A percentile compares a stretch with the other conserved stretches of the same genome.
Evolutionary conservation across 495 filamentous ascomycete genomes (phyloP).

Genomic region (Aspergillus ostianus): DNA sequence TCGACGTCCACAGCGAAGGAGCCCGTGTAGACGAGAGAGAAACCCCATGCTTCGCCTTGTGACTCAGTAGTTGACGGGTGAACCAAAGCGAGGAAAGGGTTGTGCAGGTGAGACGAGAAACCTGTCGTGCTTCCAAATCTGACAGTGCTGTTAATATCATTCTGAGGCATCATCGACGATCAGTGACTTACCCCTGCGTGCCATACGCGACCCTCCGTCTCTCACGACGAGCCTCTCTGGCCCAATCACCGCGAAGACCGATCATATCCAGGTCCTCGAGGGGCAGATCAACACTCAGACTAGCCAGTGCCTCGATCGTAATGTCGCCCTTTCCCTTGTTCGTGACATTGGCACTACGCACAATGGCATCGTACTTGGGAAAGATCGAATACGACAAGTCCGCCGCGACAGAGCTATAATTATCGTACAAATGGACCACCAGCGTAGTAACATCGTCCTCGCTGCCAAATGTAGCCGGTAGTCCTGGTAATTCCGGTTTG

Average conservation of each 20-base stretch:
- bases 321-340: constrained; percentile 48
- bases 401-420: constrained; percentile 46
- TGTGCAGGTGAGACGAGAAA: constrained; percentile 54
- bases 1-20: constrained; percentile 52
- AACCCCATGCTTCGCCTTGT: constrained; percentile 52
- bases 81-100: constrained; percentile 52
- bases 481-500: constrained; percentile 44
- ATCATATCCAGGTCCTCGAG: constrained; percentile 55
- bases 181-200: constrained; percentile 26
- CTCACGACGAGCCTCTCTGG: constrained; percentile 44
- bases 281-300: constrained; percentile 52
- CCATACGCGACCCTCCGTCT: constrained; percentile 37
- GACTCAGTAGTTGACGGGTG: constrained; percentile 51
- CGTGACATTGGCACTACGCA: constrained; percentile 50
- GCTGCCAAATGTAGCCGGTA: constrained; percentile 50
- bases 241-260: constrained; percentile 53
- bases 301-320: constrained; percentile 47
- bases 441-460: constrained; percentile 50
- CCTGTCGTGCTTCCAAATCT: constrained; percentile 51
- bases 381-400: constrained; percentile 56
- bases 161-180: too few species aligned
- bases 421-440: constrained; percentile 49
- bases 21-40: constrained; percentile 54
- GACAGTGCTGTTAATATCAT: background rate
- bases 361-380: constrained; percentile 49